Evolutionary conservation across 257 asterid genomes (phyloP).

Genomic region (Vinca minor): DNA sequence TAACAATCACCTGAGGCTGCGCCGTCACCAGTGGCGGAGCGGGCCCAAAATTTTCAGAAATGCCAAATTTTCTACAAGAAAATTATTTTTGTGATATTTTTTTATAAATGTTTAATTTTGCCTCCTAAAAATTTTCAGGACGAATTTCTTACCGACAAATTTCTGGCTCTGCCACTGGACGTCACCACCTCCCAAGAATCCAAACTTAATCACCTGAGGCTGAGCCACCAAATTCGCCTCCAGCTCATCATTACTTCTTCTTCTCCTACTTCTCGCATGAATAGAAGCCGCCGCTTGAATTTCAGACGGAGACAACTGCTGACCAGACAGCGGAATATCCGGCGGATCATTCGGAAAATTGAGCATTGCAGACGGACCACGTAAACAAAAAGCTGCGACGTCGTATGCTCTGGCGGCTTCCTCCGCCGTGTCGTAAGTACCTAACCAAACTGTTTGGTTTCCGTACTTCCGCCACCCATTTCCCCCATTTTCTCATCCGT

Average conservation of each 20-base stretch:
- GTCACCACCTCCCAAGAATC: background rate
- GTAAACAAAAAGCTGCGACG: conserved; percentile 52
- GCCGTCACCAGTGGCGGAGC: no score
- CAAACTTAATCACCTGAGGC: background rate
- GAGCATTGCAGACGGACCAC: conserved; percentile 49
- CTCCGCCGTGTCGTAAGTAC: no score
- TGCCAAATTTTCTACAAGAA: no score
- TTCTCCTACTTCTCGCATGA: conserved; percentile 44
- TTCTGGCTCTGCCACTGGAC: no score
- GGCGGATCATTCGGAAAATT: conserved; percentile 62
- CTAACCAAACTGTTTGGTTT: no score
- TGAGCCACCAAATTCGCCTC: background rate
- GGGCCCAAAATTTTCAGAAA: no score
- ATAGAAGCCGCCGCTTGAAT: conserved; percentile 56
- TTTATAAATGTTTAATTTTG: no score
- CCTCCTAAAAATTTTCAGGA: no score
- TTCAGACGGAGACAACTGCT: conserved; percentile 42
- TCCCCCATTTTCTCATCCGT: no score
- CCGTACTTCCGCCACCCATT: conserved; percentile 84
- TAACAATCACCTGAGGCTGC: background rate
- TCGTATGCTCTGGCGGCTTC: no score
- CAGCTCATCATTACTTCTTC: background rate
- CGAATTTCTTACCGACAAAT: no score
- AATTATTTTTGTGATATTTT: no score
- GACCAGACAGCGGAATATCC: conserved; percentile 20